Conservation (phyloP, 768 basidiomycete genomes). For the Leccinum ochraceum region DNA sequence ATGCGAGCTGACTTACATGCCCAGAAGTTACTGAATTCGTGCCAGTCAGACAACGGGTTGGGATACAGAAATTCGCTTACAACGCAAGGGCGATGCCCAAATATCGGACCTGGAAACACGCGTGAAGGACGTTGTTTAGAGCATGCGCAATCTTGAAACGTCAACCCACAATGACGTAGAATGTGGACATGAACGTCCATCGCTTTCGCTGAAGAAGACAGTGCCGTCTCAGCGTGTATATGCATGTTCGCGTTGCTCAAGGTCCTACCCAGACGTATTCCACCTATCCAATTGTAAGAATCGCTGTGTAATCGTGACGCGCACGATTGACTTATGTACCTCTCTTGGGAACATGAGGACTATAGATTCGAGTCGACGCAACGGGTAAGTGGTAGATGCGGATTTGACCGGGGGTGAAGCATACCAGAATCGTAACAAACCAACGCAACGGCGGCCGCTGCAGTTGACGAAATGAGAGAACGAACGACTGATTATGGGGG, state of each 20-base stretch:
- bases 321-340: conserved; percentile 12
- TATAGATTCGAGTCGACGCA: not conserved
- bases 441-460: conserved; percentile 18
- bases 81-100: conserved; percentile 18
- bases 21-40: conserved; percentile 12
- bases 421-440: conserved; percentile 20
- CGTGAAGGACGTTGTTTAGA: not conserved
- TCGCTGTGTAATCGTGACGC: not conserved
- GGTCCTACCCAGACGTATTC: conserved; percentile 23
- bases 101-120: conserved; percentile 15
- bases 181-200: conserved; percentile 17
- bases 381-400: not conserved
- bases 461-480: not conserved
- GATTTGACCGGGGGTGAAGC: not conserved
- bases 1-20: conserved; percentile 9
- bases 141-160: not conserved
- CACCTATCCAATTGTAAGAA: conserved; percentile 10
- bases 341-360: conserved; percentile 24
- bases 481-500: not conserved
- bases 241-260: not conserved
- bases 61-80: conserved; percentile 6
- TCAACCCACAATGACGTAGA: conserved; percentile 19
- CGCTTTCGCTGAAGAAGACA: conserved; percentile 3
- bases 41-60: not conserved
- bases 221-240: not conserved